These are phyloP conservation scores for Typha latifolia DNA, from an alignment of 176 grass and related monocot species.

Conservation along the genomic window DNA sequence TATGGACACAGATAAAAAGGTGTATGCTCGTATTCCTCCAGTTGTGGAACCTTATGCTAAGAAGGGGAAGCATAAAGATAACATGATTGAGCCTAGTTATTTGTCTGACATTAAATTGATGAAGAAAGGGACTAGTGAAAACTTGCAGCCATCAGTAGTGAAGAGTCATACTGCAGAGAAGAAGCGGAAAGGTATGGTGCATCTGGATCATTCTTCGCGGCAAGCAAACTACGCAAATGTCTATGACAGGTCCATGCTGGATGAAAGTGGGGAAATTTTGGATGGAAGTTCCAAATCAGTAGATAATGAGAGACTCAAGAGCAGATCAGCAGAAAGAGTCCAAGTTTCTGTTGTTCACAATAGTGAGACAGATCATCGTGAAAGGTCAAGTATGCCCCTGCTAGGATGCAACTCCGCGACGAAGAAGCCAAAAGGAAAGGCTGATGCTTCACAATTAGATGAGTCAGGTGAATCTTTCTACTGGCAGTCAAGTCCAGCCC, in stretches of 20 bases:
- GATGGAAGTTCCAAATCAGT: slow-evolving; percentile 21
- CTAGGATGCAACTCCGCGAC: slow-evolving; percentile 38
- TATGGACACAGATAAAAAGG: slow-evolving; percentile 34
- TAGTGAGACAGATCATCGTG: slow-evolving; percentile 14
- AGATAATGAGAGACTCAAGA: slow-evolving; percentile 25
- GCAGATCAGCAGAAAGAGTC: slow-evolving; percentile 21
- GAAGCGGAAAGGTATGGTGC: slow-evolving; percentile 44
- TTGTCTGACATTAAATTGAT: slow-evolving; percentile 42
- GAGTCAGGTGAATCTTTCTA: slow-evolving; percentile 30
- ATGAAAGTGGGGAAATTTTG: slow-evolving; percentile 27
- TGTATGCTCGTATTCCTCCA: slow-evolving; percentile 28
- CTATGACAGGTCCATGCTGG: slow-evolving; percentile 32
- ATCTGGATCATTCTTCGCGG: slow-evolving; percentile 23
- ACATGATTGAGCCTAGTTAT: slow-evolving; percentile 32
- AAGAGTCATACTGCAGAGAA: slow-evolving; percentile 43
- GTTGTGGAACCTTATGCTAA: slow-evolving; percentile 39
- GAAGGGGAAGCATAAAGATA: slow-evolving; percentile 53
- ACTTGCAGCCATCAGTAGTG: slow-evolving; percentile 32
- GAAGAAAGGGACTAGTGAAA: slow-evolving; percentile 39
- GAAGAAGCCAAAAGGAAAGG: slow-evolving; percentile 58
- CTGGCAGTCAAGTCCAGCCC: slow-evolving; percentile 29
- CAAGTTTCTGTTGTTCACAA: slow-evolving; percentile 33
- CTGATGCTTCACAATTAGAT: slow-evolving; percentile 37
- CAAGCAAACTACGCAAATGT: slow-evolving; percentile 7
- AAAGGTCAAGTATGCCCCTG: slow-evolving; percentile 27